Evolutionary conservation across 2,329 filamentous ascomycete genomes (phyloP).

Genomic region (Leptographium flavum): DNA sequence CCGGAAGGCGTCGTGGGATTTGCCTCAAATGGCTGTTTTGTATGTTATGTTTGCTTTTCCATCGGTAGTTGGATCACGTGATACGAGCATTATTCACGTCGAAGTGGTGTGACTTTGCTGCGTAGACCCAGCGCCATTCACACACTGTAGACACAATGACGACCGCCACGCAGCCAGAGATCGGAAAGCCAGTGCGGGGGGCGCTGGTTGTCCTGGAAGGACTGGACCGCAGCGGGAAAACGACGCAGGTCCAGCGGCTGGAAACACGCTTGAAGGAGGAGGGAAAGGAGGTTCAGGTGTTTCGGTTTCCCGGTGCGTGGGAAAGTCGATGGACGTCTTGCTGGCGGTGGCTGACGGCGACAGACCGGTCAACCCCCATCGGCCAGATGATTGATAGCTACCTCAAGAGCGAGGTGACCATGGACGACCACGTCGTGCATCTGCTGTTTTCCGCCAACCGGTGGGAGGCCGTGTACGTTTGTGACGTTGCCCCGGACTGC

Average conservation of each 20-base stretch:
- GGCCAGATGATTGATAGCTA: slow-evolving; percentile 80
- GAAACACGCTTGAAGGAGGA: slow-evolving; percentile 36
- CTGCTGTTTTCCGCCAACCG: slow-evolving; percentile 82
- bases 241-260: slow-evolving; percentile 68
- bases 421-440: slow-evolving; percentile 83
- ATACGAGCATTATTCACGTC: too few relatives aligned
- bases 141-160: too few relatives aligned
- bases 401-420: slow-evolving; percentile 53
- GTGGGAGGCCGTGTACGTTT: slow-evolving; percentile 59
- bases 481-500: neutral
- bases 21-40: too few relatives aligned
- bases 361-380: slow-evolving; percentile 71
- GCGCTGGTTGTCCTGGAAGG: slow-evolving; percentile 77
- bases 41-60: too few relatives aligned
- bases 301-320: slow-evolving; percentile 41
- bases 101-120: too few relatives aligned
- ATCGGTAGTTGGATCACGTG: too few relatives aligned
- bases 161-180: too few relatives aligned
- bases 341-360: slow-evolving; percentile 4
- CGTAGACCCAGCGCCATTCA: too few relatives aligned
- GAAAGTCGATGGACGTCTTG: neutral
- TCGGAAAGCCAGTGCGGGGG: slow-evolving; percentile 32
- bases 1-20: too few relatives aligned
- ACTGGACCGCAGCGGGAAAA: slow-evolving; percentile 81
- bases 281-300: slow-evolving; percentile 33